Percentiles rank a stretch among this genome's conserved stretches.
These are phyloP conservation scores for Boletus hoseneyae DNA, from an alignment of 1,284 basidiomycete species.

Conservation along the genomic window DNA sequence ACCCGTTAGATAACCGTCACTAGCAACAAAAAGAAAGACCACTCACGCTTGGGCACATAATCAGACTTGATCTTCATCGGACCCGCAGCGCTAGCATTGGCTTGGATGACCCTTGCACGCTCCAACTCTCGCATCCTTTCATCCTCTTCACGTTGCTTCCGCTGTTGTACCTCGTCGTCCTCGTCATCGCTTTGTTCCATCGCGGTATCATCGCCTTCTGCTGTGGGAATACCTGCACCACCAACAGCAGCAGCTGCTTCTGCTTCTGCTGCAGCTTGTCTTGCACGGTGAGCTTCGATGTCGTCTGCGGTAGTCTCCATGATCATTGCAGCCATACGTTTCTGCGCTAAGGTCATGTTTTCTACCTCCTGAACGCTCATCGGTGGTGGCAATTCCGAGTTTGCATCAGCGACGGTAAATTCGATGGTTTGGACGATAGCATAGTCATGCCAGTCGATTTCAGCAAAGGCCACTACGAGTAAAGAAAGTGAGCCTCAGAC, in stretches of 20 bases:
- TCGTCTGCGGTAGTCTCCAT: slow-evolving; percentile 91
- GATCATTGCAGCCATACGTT: slow-evolving; percentile 97
- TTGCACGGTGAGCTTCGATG: slow-evolving; percentile 74
- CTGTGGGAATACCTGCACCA: slow-evolving; percentile 44
- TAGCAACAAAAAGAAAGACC: not conserved
- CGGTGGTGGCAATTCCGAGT: slow-evolving; percentile 90
- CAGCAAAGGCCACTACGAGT: slow-evolving; percentile 78
- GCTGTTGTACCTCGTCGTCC: slow-evolving; percentile 61
- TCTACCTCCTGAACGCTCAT: slow-evolving; percentile 94
- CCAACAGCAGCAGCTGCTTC: slow-evolving; percentile 72
- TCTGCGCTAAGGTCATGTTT: slow-evolving; percentile 95
- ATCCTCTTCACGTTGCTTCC: slow-evolving; percentile 70
- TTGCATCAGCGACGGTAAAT: slow-evolving; percentile 90
- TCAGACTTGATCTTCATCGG: slow-evolving; percentile 97
- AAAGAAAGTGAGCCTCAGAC: slow-evolving; percentile 14
- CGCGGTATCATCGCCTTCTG: slow-evolving; percentile 57
- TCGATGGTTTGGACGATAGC: slow-evolving; percentile 98
- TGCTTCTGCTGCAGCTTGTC: slow-evolving; percentile 76
- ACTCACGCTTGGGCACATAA: slow-evolving; percentile 90
- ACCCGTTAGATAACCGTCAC: slow-evolving; percentile 6
- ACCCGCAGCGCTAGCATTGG: slow-evolving; percentile 70
- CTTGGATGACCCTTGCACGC: slow-evolving; percentile 74
- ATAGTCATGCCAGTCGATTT: slow-evolving; percentile 99
- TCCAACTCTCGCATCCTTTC: slow-evolving; percentile 76
- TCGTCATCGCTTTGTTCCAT: slow-evolving; percentile 82